Evolutionary conservation across 352 stramenopile genomes (phyloP).

Genomic region (Globisporangium nunn): DNA sequence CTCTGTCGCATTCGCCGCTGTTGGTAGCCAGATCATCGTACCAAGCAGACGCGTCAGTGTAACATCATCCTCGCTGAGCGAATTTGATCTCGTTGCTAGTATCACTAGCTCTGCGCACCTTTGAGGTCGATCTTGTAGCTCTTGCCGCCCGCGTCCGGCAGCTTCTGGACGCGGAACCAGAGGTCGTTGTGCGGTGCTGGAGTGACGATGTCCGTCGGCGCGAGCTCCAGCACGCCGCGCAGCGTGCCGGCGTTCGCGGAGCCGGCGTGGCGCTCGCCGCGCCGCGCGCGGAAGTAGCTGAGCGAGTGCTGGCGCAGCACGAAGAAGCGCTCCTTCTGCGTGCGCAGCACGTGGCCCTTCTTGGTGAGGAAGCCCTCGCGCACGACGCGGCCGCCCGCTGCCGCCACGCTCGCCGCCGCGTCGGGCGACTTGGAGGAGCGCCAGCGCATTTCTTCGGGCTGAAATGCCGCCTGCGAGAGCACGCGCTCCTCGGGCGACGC

Average conservation of each 20-base stretch:
- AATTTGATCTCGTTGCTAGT: not conserved
- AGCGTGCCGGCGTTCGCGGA: slow-evolving; percentile 20
- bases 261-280: slow-evolving; percentile 15
- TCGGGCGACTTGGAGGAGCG: slow-evolving; percentile 10
- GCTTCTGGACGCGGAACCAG: slow-evolving; percentile 63
- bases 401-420: not conserved
- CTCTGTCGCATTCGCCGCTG: slow-evolving; percentile 36
- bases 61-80: too few relatives aligned
- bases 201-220: slow-evolving; percentile 38
- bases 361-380: slow-evolving; percentile 44
- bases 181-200: slow-evolving; percentile 37
- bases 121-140: slow-evolving; percentile 64
- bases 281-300: slow-evolving; percentile 36
- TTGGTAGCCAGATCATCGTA: not conserved
- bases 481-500: slow-evolving; percentile 5
- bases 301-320: slow-evolving; percentile 32
- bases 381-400: slow-evolving; percentile 10
- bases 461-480: slow-evolving; percentile 1
- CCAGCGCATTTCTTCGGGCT: slow-evolving; percentile 11
- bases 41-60: not conserved
- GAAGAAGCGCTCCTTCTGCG: slow-evolving; percentile 49
- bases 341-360: slow-evolving; percentile 47
- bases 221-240: slow-evolving; percentile 38
- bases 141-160: slow-evolving; percentile 34
- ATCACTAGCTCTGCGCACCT: slow-evolving; percentile 19